Conservation (phyloP, 805 yeast genomes). For the Wickerhamiella qilinensis region DNA sequence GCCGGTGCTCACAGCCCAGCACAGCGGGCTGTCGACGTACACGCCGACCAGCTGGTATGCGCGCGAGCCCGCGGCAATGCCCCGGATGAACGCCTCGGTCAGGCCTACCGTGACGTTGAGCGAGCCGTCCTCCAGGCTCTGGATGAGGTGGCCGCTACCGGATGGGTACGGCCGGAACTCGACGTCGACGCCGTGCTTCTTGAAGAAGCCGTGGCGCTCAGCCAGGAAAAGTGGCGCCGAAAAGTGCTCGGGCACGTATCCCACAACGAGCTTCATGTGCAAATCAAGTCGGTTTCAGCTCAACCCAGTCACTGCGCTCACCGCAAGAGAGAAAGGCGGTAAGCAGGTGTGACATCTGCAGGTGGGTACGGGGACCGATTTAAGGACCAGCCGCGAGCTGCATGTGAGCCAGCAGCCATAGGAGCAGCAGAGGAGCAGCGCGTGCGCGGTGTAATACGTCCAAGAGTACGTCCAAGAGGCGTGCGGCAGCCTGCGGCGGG, state of each 20-base stretch:
- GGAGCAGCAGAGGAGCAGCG: no score
- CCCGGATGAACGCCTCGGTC: slow-evolving; percentile 82
- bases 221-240: slow-evolving; percentile 77
- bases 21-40: slow-evolving; percentile 70
- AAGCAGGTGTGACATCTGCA: no score
- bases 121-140: slow-evolving; percentile 43
- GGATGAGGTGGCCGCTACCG: slow-evolving; percentile 79
- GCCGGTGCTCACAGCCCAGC: slow-evolving; percentile 87
- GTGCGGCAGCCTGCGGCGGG: no score
- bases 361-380: no score
- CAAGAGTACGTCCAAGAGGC: no score
- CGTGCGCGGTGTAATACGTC: no score
- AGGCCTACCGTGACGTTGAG: slow-evolving; percentile 71
- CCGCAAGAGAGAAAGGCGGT: no score
- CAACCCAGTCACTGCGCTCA: no score
- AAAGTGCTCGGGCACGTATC: slow-evolving; percentile 84
- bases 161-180: slow-evolving; percentile 57
- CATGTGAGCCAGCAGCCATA: no score
- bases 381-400: no score
- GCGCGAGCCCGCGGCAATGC: slow-evolving; percentile 53
- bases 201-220: slow-evolving; percentile 37
- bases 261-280: slow-evolving; percentile 32
- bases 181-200: slow-evolving; percentile 33
- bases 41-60: slow-evolving; percentile 58
- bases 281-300: no score